Evolutionary conservation across 2,329 filamentous ascomycete species (phyloP).

Genomic region (Talaromyces sp.): DNA sequence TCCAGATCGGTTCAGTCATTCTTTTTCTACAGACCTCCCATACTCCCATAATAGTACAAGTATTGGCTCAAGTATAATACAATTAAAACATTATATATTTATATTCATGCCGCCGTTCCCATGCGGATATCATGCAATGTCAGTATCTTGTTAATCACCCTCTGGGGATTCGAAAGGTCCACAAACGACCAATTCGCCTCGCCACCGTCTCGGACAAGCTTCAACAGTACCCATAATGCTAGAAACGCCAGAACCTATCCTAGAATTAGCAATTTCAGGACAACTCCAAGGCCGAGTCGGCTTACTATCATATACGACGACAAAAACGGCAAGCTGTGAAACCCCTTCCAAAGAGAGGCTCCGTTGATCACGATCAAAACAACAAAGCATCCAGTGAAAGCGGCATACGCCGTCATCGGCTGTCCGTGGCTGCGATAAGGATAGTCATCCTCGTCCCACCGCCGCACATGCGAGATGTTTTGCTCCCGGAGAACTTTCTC

Average conservation of each 20-base stretch:
- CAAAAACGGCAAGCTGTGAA: constrained; percentile 29
- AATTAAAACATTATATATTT: neutral
- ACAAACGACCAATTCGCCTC: constrained; percentile 23
- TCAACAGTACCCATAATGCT: constrained; percentile 23
- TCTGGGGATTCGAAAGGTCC: constrained; percentile 24
- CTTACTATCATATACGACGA: constrained; percentile 36
- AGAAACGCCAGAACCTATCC: constrained; percentile 26
- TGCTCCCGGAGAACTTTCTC: constrained; percentile 5
- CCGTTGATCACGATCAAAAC: constrained; percentile 30
- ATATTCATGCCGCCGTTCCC: constrained; percentile 9
- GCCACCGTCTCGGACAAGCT: constrained; percentile 17
- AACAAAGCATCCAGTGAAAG: constrained; percentile 31
- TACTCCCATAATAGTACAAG: neutral
- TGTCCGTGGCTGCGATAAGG: constrained; percentile 37
- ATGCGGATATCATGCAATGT: constrained; percentile 25
- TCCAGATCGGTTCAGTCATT: neutral
- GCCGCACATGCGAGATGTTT: constrained; percentile 7
- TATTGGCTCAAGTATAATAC: neutral
- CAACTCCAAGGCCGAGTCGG: neutral
- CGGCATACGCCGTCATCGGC: constrained; percentile 31
- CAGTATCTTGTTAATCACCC: constrained; percentile 23
- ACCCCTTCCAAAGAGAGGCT: constrained; percentile 32
- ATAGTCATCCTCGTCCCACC: constrained; percentile 23
- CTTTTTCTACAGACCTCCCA: neutral
- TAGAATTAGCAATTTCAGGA: neutral